Evolutionary conservation across 495 filamentous ascomycete genomes (phyloP).

Genomic region (Chaetomium cochliodes): DNA sequence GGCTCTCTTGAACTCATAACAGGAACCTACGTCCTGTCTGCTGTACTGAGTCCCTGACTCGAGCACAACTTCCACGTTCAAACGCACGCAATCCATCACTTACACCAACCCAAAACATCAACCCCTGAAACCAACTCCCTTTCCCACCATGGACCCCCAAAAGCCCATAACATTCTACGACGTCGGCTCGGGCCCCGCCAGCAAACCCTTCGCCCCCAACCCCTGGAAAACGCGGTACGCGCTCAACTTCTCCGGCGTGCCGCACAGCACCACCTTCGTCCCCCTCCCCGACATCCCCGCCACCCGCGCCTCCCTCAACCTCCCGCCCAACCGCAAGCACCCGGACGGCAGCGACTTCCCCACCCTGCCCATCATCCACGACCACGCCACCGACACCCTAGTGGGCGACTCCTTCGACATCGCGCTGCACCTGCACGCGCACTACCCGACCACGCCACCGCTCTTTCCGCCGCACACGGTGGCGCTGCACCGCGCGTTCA

Average conservation of each 20-base stretch:
- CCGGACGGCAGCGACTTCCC: slow-evolving; percentile 57
- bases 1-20: too few species aligned
- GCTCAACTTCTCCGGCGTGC: slow-evolving; percentile 58
- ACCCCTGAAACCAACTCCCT: too few species aligned
- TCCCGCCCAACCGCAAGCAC: slow-evolving; percentile 52
- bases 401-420: slow-evolving; percentile 67
- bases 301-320: slow-evolving; percentile 45
- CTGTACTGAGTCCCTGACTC: too few species aligned
- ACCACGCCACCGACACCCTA: slow-evolving; percentile 40
- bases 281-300: slow-evolving; percentile 48
- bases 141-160: background rate
- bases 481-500: slow-evolving; percentile 44
- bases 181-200: slow-evolving; percentile 49
- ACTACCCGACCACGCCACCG: slow-evolving; percentile 39
- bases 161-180: slow-evolving; percentile 54
- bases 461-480: slow-evolving; percentile 31
- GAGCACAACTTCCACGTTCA: too few species aligned
- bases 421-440: slow-evolving; percentile 55
- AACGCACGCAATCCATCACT: too few species aligned
- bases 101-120: too few species aligned
- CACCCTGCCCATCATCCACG: slow-evolving; percentile 59
- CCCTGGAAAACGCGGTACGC: slow-evolving; percentile 61
- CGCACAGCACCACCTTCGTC: slow-evolving; percentile 54
- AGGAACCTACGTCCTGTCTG: too few species aligned
- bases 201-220: slow-evolving; percentile 46